phyloP scores from a whole-genome alignment of 2,329 filamentous ascomycete genomes.

The Plectosphaerella cucumerina region DNA sequence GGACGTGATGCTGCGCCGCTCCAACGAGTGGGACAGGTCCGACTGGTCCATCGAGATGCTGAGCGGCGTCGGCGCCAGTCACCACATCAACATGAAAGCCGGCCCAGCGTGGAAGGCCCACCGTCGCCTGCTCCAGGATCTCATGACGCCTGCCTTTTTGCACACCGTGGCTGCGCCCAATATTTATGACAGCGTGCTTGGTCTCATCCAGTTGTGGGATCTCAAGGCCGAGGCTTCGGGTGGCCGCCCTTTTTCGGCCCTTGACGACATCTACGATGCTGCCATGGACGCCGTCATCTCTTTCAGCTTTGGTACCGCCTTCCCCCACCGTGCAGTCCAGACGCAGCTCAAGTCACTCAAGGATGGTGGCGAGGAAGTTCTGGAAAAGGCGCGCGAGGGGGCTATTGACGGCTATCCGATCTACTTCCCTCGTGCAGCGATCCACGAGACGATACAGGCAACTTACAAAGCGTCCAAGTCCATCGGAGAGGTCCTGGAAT shows the following conservation, averaged over 20 bases:
- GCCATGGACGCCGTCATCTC: conserved; percentile 26
- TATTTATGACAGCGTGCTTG: conserved; percentile 22
- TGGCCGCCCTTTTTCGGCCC: conserved; percentile 23
- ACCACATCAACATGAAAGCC: conserved; percentile 25
- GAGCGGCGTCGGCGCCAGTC: conserved; percentile 23
- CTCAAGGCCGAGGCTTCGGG: conserved; percentile 23
- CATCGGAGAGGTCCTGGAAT: conserved; percentile 1
- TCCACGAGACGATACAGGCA: conserved; percentile 8
- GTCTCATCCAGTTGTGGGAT: conserved; percentile 28
- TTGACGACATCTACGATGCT: conserved; percentile 22
- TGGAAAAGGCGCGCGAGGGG: not conserved
- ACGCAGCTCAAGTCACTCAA: conserved; percentile 1
- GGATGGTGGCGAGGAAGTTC: not conserved
- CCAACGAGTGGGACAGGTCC: conserved; percentile 15
- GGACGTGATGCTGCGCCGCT: conserved; percentile 17
- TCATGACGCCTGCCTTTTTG: conserved; percentile 32
- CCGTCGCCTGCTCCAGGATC: conserved; percentile 28
- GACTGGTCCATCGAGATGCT: conserved; percentile 17
- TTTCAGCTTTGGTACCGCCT: conserved; percentile 19
- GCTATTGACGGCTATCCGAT: too few relatives aligned
- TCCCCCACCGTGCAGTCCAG: conserved; percentile 1
- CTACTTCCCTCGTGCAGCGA: conserved; percentile 2
- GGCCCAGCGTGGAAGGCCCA: conserved; percentile 25
- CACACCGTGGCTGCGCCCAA: conserved; percentile 24
- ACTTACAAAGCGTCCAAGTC: conserved; percentile 5